A percentile compares a stretch with the other conserved stretches of the same genome.
phyloP scores from a whole-genome alignment of 75 land plant species.

The Picea sitchensis region DNA sequence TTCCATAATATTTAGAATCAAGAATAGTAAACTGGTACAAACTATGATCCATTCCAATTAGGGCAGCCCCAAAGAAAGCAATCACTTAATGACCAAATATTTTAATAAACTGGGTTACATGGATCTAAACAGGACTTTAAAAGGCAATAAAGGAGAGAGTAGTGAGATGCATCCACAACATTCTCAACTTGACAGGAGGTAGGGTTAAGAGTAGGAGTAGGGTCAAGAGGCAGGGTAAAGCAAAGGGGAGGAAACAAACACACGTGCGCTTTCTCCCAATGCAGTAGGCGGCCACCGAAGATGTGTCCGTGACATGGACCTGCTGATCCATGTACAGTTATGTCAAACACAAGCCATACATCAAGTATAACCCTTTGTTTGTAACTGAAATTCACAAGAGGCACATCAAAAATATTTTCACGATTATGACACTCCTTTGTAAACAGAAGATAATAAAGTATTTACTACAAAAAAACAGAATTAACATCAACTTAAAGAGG shows the following conservation, averaged over 20 bases:
- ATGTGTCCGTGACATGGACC: constrained; percentile 60
- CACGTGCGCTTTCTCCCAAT: constrained; percentile 25
- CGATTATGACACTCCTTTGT: too few relatives aligned
- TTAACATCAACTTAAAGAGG: too few relatives aligned
- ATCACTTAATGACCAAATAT: too few relatives aligned
- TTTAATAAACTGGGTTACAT: too few relatives aligned
- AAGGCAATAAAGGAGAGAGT: constrained; percentile 18
- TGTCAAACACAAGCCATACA: constrained; percentile 40
- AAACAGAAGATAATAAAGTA: too few relatives aligned
- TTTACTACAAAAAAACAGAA: too few relatives aligned
- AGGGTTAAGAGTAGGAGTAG: constrained; percentile 25
- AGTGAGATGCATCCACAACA: constrained; percentile 1
- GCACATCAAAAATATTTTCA: constrained; percentile 5
- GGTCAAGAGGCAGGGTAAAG: constrained; percentile 48
- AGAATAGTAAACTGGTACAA: too few relatives aligned
- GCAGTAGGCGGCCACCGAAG: constrained; percentile 17
- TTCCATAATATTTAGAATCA: too few relatives aligned
- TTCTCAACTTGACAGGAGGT: not conserved
- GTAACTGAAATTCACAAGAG: not conserved
- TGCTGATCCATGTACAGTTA: constrained; percentile 78
- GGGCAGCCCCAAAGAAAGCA: too few relatives aligned
- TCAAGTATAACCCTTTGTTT: constrained; percentile 3
- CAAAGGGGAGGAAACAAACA: constrained; percentile 37
- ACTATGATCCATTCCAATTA: too few relatives aligned
- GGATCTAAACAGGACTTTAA: too few relatives aligned